Conservation (phyloP, 768 basidiomycete species). For the Baorangia bicolor region DNA sequence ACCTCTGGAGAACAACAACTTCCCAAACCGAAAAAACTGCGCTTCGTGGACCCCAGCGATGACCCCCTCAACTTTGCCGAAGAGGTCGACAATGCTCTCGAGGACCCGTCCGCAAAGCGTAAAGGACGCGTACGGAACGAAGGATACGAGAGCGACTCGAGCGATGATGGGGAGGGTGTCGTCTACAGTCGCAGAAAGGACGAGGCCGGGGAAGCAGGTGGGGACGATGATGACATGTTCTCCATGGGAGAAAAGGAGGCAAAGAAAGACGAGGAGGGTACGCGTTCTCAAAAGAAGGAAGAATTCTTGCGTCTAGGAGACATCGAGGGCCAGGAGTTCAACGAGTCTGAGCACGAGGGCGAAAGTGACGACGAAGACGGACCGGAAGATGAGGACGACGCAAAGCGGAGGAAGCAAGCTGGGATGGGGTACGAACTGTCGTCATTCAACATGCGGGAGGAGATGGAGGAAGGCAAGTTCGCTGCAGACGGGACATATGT, state of each 20-base stretch:
- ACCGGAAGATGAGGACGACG: slow-evolving; percentile 72
- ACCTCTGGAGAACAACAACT: slow-evolving; percentile 34
- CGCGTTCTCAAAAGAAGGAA: slow-evolving; percentile 54
- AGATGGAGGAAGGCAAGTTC: slow-evolving; percentile 98
- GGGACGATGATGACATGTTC: slow-evolving; percentile 81
- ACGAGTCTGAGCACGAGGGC: slow-evolving; percentile 35
- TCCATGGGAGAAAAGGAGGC: slow-evolving; percentile 61
- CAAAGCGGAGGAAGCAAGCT: slow-evolving; percentile 68
- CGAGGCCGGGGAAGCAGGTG: slow-evolving; percentile 51
- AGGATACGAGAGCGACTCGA: slow-evolving; percentile 93
- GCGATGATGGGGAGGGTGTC: slow-evolving; percentile 93
- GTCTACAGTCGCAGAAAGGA: slow-evolving; percentile 72
- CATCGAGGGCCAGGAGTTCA: slow-evolving; percentile 96
- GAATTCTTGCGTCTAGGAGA: slow-evolving; percentile 86
- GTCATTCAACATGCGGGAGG: slow-evolving; percentile 98
- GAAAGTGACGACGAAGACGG: slow-evolving; percentile 43
- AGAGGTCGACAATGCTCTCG: slow-evolving; percentile 73
- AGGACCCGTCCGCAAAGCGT: slow-evolving; percentile 57
- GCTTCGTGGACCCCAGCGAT: slow-evolving; percentile 73
- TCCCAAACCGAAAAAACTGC: slow-evolving; percentile 60
- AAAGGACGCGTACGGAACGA: slow-evolving; percentile 80
- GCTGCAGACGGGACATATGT: slow-evolving; percentile 90
- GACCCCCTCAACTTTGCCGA: slow-evolving; percentile 77
- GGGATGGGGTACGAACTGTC: slow-evolving; percentile 94
- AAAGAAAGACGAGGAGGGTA: slow-evolving; percentile 42